These are phyloP conservation scores for Penicillium frequentans DNA, from an alignment of 2,329 filamentous ascomycete species.

Conservation along the genomic window DNA sequence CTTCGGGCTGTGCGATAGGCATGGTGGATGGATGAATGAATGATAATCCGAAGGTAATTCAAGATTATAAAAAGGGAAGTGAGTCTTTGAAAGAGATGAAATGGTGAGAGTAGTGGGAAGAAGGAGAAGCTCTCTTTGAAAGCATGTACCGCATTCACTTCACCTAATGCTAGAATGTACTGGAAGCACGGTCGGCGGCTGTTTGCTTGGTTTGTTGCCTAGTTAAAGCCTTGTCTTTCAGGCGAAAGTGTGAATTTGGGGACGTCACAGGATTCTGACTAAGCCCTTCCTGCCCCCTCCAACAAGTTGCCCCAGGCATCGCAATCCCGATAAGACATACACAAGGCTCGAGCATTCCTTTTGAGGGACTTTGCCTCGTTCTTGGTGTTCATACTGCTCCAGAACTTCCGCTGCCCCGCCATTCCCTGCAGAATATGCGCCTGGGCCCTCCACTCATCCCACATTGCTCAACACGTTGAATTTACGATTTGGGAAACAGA, in stretches of 20 bases:
- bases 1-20: slow-evolving; percentile 40
- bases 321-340: not conserved
- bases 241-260: slow-evolving; percentile 5
- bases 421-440: not conserved
- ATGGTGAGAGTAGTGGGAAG: slow-evolving; percentile 14
- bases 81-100: slow-evolving; percentile 13
- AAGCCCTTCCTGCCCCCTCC: slow-evolving; percentile 7
- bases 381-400: not conserved
- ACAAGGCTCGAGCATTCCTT: not conserved
- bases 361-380: not conserved
- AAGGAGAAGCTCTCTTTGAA: slow-evolving; percentile 22
- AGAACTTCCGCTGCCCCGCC: not conserved
- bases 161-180: slow-evolving; percentile 38
- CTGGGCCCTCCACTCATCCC: not conserved
- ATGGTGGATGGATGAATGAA: not conserved
- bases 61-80: slow-evolving; percentile 8
- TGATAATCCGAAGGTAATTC: not conserved
- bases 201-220: slow-evolving; percentile 37
- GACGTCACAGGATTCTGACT: slow-evolving; percentile 12
- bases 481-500: not conserved
- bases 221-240: slow-evolving; percentile 10
- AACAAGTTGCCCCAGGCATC: slow-evolving; percentile 8
- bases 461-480: slow-evolving; percentile 1
- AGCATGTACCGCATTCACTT: slow-evolving; percentile 24
- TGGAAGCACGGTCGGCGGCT: slow-evolving; percentile 32